Evolutionary conservation across 208 protist genomes (phyloP), one percentile per base, ranked within the genome.

Genomic region (Trypanosoma theileri): DNA sequence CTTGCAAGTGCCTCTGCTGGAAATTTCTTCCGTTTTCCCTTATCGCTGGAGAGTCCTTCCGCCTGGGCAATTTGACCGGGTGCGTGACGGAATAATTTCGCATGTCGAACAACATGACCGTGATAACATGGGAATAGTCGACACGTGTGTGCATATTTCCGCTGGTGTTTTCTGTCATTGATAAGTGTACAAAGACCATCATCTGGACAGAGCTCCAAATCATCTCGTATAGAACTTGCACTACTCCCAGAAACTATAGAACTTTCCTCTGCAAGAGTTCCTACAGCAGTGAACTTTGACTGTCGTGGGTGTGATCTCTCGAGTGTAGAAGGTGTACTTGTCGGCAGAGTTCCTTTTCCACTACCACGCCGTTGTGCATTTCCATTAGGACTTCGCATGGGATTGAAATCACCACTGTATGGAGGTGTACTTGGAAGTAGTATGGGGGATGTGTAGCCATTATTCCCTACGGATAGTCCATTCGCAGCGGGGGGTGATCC

Each of bases 81-180:
- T 0, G 79, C 60, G 65, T 95, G 90, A n/a, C 90, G 78, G 59
- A 95, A 95, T 52, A 93, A 64, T 72, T 89, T 88, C 12, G 79
- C 79, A 64, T 95, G 90, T 11, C 85, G 82, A 12, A 51, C 64
- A 42, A 95, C 72, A 64, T 92, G 85, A 26, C 81, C 83, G 63
- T 95, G 90, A 68, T 93, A 95, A 62, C 90, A 95, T 0, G 90
- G 90, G 48, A 89, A 91, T 4, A 95, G 69, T 3, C 90, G 90
- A 59, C 90, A 95, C 11, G 90, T 95, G 77, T 95, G 90, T 8
- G 85, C 83, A 62, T 77, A 93, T 70, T 84, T 86, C 51, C 81
- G 71, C 67, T 95, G 90, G 67, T 95, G 90, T 50, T 88, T 86
- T 35, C 84, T 77, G 65, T 93, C 84, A 60, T 95, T 95, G 59